phyloP scores from a whole-genome alignment of 345 rosid species.

The Crucihimalaya himalaica region DNA sequence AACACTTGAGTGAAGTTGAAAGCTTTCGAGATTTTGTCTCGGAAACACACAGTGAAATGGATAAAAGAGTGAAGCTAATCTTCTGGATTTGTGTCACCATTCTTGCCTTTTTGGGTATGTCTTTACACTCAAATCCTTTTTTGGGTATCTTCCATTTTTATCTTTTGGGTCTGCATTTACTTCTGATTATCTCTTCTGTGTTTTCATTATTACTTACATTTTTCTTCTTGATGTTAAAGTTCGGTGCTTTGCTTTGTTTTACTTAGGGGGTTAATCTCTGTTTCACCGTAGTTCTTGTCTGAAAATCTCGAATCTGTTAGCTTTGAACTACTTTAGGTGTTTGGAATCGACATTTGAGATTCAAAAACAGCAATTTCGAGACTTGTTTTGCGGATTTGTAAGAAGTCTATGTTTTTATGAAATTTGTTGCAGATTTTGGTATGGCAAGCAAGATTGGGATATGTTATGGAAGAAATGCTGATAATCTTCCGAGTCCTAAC shows the following conservation, averaged over 20 bases:
- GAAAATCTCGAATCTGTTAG: slow-evolving; percentile 21
- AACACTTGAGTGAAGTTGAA: slow-evolving; percentile 27
- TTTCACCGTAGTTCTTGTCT: slow-evolving; percentile 11
- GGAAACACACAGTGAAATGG: slow-evolving; percentile 14
- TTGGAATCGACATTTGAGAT: background rate
- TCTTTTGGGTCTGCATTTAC: slow-evolving; percentile 19
- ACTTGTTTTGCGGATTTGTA: background rate
- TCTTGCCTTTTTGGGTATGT: slow-evolving; percentile 32
- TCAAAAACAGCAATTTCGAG: background rate
- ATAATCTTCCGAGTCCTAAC: slow-evolving; percentile 87
- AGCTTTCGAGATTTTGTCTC: background rate
- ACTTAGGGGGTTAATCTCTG: background rate
- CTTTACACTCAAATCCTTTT: slow-evolving; percentile 3
- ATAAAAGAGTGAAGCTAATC: slow-evolving; percentile 15
- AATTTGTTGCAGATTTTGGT: slow-evolving; percentile 49
- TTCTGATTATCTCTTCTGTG: slow-evolving; percentile 26
- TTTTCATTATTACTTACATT: background rate
- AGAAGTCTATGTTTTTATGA: background rate
- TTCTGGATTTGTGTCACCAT: slow-evolving; percentile 30
- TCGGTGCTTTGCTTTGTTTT: background rate
- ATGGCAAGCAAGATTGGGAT: slow-evolving; percentile 72
- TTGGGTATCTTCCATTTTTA: background rate
- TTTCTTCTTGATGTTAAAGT: slow-evolving; percentile 23
- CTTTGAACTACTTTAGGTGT: slow-evolving; percentile 9
- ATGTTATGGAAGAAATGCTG: slow-evolving; percentile 96